Evolutionary conservation across 2,329 filamentous ascomycete genomes (phyloP), one percentile per base, ranked within the genome.

Genomic region (Thelonectria olida): DNA sequence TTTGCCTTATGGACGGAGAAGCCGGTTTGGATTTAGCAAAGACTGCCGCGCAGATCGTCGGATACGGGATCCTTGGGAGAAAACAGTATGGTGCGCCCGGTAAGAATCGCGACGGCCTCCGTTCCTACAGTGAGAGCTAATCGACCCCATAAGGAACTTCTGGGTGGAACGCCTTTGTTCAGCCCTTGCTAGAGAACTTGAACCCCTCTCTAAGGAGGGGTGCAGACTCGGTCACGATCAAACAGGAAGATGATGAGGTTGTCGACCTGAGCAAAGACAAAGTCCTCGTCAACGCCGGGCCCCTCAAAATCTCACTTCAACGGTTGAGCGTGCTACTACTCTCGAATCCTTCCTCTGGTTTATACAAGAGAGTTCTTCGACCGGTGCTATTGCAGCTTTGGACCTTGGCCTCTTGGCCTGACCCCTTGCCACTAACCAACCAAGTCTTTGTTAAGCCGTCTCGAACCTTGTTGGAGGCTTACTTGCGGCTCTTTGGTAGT

Each of bases 331-430:
- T 82, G 1, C 75, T 92, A 1, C 72, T 88, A 1, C 79, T 85
- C 19, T 89, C 88, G 0, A 90, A 90, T 68, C 88, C 89, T 0
- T 89, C 91, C 56, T 86, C 89, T 0, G 88, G 88, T 0, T 75
- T 92, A 9, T 85, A 88, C 44, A 88, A 83, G 64, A 81, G 90
- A 51, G 77, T 92, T 1, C 74, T 92, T 2, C 78, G 80, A 3
- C 86, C 86, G 1, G 70, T 91, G 2, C 67, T 90, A 3, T 74
- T 88, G 5, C 84, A 89, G 2, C 76, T 92, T 0, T 92, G 90
- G 90, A 79, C 83, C 1, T 71, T 92, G 15, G 78, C 85, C 1
- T 85, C 84, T 5, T 87, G 86, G 81, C 68, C 75, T 1, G 73
- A 73, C 7, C 66, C 78, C 5, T 68, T 75, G 7, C 51, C 73